Evolutionary conservation across 768 basidiomycete species (phyloP).

Genomic region (Suillus sp.): DNA sequence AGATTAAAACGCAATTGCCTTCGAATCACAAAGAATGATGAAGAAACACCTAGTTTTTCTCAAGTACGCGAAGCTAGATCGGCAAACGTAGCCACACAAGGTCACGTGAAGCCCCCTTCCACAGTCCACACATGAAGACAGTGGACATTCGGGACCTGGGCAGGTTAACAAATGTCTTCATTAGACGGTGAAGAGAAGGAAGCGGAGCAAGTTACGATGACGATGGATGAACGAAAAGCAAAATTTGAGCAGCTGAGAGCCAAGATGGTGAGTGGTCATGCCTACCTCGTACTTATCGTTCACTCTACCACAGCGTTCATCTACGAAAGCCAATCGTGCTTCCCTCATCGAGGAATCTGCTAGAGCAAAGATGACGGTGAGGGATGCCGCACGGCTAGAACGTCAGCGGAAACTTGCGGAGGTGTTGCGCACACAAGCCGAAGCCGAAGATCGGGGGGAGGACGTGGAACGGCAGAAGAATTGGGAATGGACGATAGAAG

Average conservation of each 20-base stretch:
- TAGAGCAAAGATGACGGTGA: not conserved
- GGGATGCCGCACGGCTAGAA: constrained; percentile 3
- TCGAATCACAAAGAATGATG: constrained; percentile 36
- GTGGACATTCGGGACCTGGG: not conserved
- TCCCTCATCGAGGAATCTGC: constrained; percentile 80
- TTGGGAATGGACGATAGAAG: constrained; percentile 95
- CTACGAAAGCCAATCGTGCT: constrained; percentile 79
- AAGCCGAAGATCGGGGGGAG: constrained; percentile 88
- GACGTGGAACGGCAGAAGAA: constrained; percentile 89
- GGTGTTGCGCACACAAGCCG: constrained; percentile 77
- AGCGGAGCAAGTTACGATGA: constrained; percentile 31
- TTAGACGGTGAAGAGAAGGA: constrained; percentile 14
- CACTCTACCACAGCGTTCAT: constrained; percentile 56
- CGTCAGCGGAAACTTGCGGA: constrained; percentile 93
- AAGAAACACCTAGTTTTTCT: constrained; percentile 24
- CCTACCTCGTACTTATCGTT: constrained; percentile 7
- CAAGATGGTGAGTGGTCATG: constrained; percentile 62
- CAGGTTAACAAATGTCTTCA: not conserved
- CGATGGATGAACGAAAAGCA: constrained; percentile 72
- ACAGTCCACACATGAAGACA: not conserved
- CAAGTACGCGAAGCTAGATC: not conserved
- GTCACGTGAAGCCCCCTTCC: constrained; percentile 1
- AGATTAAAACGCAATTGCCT: constrained; percentile 17
- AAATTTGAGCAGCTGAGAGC: constrained; percentile 77
- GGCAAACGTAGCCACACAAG: constrained; percentile 8